phyloP scores from a whole-genome alignment of 495 filamentous ascomycete species.

The Penicillium coprophilum region DNA sequence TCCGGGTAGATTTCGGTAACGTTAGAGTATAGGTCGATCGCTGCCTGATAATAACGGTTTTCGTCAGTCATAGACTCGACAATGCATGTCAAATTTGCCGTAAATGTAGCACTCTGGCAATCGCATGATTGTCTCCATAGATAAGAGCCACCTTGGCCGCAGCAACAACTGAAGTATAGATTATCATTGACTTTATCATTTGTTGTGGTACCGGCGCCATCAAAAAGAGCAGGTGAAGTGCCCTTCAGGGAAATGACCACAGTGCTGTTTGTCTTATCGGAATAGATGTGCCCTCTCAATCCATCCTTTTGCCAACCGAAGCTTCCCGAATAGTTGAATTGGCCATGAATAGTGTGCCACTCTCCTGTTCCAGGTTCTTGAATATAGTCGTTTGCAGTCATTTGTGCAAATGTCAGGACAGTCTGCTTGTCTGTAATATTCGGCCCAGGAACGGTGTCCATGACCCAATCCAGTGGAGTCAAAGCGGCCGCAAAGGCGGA shows the following conservation, averaged over 20 bases:
- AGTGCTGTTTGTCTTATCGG: constrained; percentile 79
- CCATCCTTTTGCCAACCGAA: constrained; percentile 94
- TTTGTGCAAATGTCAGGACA: constrained; percentile 76
- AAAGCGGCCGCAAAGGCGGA: constrained; percentile 59
- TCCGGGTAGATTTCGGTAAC: constrained; percentile 85
- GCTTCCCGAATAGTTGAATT: constrained; percentile 75
- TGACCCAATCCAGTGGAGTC: constrained; percentile 72
- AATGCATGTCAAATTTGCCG: constrained; percentile 89
- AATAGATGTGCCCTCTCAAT: constrained; percentile 88
- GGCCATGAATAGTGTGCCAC: constrained; percentile 78
- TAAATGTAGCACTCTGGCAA: constrained; percentile 79
- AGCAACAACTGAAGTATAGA: constrained; percentile 96
- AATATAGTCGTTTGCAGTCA: constrained; percentile 88
- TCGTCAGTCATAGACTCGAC: constrained; percentile 70
- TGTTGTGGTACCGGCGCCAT: constrained; percentile 90
- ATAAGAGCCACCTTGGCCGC: constrained; percentile 84
- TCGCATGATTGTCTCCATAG: constrained; percentile 90
- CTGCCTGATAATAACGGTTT: constrained; percentile 86
- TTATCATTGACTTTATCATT: constrained; percentile 99
- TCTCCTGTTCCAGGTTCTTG: constrained; percentile 65
- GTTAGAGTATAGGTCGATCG: constrained; percentile 84
- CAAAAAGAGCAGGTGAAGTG: constrained; percentile 85
- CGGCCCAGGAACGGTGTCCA: constrained; percentile 75
- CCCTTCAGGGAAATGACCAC: constrained; percentile 92
- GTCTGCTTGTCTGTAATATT: constrained; percentile 85